Conservation (phyloP, 1,284 basidiomycete genomes). For the Cystobasidium sp. region DNA sequence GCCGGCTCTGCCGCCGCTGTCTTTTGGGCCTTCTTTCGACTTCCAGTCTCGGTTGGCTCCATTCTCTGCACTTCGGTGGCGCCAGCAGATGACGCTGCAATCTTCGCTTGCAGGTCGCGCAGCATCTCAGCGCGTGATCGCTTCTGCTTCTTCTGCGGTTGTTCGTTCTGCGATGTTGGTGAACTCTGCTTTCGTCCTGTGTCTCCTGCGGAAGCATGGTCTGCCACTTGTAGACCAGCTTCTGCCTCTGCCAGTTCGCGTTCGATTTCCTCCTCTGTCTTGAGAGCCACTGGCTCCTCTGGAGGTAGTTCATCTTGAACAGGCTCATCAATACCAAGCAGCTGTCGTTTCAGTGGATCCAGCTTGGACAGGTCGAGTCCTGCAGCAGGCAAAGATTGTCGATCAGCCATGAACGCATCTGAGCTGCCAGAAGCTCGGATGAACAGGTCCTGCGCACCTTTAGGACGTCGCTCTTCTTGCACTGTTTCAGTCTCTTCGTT, state of each 20-base stretch:
- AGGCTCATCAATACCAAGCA: constrained; percentile 11
- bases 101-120: constrained; percentile 41
- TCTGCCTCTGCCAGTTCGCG: constrained; percentile 37
- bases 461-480: constrained; percentile 28
- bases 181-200: neutral
- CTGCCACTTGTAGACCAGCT: neutral
- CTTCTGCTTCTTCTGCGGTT: constrained; percentile 36
- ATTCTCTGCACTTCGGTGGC: neutral
- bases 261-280: constrained; percentile 42
- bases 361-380: constrained; percentile 37
- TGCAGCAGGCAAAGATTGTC: neutral
- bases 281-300: constrained; percentile 4
- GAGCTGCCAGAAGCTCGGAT: neutral
- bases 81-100: constrained; percentile 20
- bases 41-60: neutral
- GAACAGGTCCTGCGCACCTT: constrained; percentile 3
- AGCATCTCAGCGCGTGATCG: constrained; percentile 38
- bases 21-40: neutral
- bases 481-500: constrained; percentile 2
- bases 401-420: neutral
- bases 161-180: neutral
- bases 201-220: neutral
- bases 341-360: constrained; percentile 18
- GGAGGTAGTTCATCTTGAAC: neutral
- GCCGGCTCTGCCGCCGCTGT: constrained; percentile 8